These are phyloP conservation scores for Penicillium waksmanii DNA, from an alignment of 495 filamentous ascomycete genomes.

Conservation along the genomic window DNA sequence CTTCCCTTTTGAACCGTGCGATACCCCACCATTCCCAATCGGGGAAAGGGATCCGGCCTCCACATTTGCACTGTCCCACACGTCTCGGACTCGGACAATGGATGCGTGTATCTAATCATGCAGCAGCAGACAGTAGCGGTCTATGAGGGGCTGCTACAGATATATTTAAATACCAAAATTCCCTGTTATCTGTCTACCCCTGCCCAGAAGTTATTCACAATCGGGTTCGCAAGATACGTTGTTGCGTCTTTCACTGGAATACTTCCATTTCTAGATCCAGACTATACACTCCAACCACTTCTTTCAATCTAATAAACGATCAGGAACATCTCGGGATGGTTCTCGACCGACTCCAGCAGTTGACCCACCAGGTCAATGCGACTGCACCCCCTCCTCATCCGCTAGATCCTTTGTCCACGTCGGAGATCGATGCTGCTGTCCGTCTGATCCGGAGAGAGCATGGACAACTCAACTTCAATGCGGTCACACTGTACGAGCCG, in stretches of 20 bases:
- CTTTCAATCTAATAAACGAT: neutral
- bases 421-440: constrained; percentile 79
- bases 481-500: constrained; percentile 85
- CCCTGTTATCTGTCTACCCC: neutral
- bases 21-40: constrained; percentile 29
- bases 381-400: constrained; percentile 67
- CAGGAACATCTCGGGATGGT: constrained; percentile 50
- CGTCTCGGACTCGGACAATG: neutral
- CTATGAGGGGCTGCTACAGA: neutral
- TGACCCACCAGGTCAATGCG: constrained; percentile 66
- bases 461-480: constrained; percentile 80
- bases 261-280: neutral
- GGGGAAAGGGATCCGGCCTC: constrained; percentile 34
- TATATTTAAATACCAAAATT: neutral
- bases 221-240: no score
- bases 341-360: constrained; percentile 69
- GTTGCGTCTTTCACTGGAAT: no score
- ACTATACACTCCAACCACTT: neutral
- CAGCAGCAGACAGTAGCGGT: neutral
- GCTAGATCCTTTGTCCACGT: constrained; percentile 77
- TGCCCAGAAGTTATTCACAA: neutral
- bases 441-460: constrained; percentile 70
- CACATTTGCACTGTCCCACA: constrained; percentile 13
- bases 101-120: constrained; percentile 24
- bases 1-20: constrained; percentile 18